Evolutionary conservation across 305 asterid species (phyloP), one percentile per base, ranked within the genome.

Genomic region (Caryopteris hybrid): DNA sequence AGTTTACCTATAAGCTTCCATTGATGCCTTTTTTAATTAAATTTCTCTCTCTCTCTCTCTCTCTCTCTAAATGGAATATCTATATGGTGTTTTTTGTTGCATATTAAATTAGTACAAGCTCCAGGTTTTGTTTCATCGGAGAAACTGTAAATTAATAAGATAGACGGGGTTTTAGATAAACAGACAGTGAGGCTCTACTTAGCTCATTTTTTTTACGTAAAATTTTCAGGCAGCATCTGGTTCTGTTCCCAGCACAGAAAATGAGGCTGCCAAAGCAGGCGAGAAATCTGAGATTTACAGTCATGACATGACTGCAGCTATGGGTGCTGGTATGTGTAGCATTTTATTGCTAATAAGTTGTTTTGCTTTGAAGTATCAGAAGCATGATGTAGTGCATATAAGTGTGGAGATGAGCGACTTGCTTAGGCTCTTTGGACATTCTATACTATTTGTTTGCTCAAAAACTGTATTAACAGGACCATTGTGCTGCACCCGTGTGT

Each of bases 241-340:
- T 64, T 79, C 96, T 52, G 80, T 84, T 53, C 80, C 94, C 36
- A 82, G 88, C 69, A 76, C 83, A 36, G 95, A 79, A 56, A 85
- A 64, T 61, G 81, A 80, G 61, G 79, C 68, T 1, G 50, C 84
- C 52, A 61, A 87, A 75, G 47, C 46, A 62, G 87, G 63, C 17
- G 90, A 65, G 61, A 93, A 84, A 80, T 94, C 99, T 4, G 92
- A 86, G 14, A 84, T 85, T 29, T 94, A 94, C 77, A 94, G 96
- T 77, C 83, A 89, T n/a, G 86, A 84, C 68, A 94, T 94, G 99
- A 94, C 99, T 67, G 88, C 87, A 77, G 93, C 96, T 67, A 91
- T 94, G 99, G 99, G 99, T 23, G 96, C 96, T 71, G 99, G 99
- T 94, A 71, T 42, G 74, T 74, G 62, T 59, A 33, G 4, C 69